These are phyloP conservation scores for Acmispon strigosus DNA, from an alignment of 306 rosid genomes.

Conservation along the genomic window DNA sequence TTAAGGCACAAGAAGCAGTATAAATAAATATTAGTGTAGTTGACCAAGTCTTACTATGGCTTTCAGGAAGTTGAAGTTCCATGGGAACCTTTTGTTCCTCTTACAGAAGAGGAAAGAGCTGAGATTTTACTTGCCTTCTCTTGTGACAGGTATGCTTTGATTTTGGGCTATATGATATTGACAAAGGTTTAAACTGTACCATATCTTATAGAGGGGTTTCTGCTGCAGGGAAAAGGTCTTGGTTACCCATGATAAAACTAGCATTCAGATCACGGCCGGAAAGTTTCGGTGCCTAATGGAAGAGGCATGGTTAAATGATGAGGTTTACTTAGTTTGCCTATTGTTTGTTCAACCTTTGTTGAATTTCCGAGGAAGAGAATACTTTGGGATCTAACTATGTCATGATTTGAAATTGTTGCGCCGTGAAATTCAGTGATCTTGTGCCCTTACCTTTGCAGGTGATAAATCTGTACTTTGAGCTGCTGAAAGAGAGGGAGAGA, in stretches of 20 bases:
- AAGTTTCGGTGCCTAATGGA: constrained; percentile 63
- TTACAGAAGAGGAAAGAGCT: constrained; percentile 52
- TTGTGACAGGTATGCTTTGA: constrained; percentile 45
- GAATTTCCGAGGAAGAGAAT: background rate
- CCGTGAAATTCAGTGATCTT: constrained; percentile 3
- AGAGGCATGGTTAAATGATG: constrained; percentile 82
- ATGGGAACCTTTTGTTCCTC: constrained; percentile 56
- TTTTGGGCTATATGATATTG: background rate
- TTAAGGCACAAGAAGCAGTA: background rate
- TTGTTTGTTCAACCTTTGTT: background rate
- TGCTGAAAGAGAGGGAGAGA: constrained; percentile 93
- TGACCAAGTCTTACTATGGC: constrained; percentile 2
- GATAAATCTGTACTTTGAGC: constrained; percentile 81
- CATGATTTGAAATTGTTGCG: background rate
- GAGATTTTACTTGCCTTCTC: constrained; percentile 53
- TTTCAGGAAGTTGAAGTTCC: constrained; percentile 48
- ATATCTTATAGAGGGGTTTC: constrained; percentile 19
- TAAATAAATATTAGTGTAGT: background rate
- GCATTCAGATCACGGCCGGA: constrained; percentile 63
- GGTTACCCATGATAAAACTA: constrained; percentile 66
- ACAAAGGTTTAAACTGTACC: constrained; percentile 1
- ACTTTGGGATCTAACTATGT: background rate
- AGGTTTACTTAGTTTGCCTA: constrained; percentile 44
- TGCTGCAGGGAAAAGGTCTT: constrained; percentile 59
- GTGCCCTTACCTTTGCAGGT: constrained; percentile 47